These are phyloP conservation scores for Pseudogymnoascus sp. DNA, from an alignment of 2,329 filamentous ascomycete species.

Conservation along the genomic window DNA sequence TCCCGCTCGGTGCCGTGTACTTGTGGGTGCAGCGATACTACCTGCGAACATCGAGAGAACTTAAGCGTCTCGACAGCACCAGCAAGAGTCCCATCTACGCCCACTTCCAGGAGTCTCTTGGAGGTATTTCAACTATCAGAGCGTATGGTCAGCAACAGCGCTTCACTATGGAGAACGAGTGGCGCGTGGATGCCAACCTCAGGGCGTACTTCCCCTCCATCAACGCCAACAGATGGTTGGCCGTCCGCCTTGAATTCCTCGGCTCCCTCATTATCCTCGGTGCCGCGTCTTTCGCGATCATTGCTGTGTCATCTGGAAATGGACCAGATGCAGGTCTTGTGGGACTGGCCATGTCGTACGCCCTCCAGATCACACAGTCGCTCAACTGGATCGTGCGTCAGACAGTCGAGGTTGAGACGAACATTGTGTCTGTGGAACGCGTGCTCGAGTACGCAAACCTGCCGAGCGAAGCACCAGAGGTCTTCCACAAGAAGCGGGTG, in stretches of 20 bases:
- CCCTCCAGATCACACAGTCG: constrained; percentile 90
- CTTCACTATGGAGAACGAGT: constrained; percentile 91
- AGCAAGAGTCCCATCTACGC: constrained; percentile 94
- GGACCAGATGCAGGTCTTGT: constrained; percentile 64
- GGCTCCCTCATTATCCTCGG: constrained; percentile 88
- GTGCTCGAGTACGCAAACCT: constrained; percentile 90
- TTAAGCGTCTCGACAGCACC: constrained; percentile 92
- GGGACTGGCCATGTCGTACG: constrained; percentile 94
- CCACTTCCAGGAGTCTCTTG: constrained; percentile 95
- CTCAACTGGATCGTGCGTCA: constrained; percentile 99
- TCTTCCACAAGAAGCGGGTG: constrained; percentile 79
- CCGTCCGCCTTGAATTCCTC: constrained; percentile 89
- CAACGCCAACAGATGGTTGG: constrained; percentile 89
- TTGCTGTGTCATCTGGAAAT: constrained; percentile 64
- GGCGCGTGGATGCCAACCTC: constrained; percentile 91
- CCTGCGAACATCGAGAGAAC: constrained; percentile 85
- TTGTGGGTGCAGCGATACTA: constrained; percentile 96
- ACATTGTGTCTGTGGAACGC: constrained; percentile 96
- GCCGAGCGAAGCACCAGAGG: constrained; percentile 88
- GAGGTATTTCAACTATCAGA: constrained; percentile 88
- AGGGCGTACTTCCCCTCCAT: constrained; percentile 94
- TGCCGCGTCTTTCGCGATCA: constrained; percentile 72
- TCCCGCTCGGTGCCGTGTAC: constrained; percentile 76
- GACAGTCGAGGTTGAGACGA: constrained; percentile 99
- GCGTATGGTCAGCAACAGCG: constrained; percentile 84